phyloP scores from a whole-genome alignment of 768 basidiomycete genomes.

The Antrodiella citrinella region DNA sequence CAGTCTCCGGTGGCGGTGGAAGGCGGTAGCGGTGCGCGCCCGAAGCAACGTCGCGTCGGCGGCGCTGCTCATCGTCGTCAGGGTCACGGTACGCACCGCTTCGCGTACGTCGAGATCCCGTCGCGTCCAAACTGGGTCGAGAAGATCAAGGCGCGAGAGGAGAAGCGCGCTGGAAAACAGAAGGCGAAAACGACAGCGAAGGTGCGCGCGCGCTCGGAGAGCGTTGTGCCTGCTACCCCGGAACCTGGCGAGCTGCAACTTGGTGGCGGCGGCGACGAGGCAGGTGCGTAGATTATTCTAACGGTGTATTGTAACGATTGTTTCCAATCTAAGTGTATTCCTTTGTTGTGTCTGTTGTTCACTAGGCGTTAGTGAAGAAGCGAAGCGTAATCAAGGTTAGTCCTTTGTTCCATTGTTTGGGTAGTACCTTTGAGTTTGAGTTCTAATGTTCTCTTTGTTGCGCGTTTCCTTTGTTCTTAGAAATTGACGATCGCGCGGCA shows the following conservation, averaged over 20 bases:
- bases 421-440: neutral
- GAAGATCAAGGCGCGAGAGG: neutral
- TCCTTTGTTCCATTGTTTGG: neutral
- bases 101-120: conserved; percentile 12
- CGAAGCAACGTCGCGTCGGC: neutral
- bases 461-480: conserved; percentile 13
- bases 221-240: neutral
- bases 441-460: neutral
- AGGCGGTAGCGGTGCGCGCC: no score
- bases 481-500: conserved; percentile 35
- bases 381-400: conserved; percentile 3
- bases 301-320: neutral
- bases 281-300: neutral
- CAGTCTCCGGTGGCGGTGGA: no score
- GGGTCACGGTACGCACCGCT: neutral
- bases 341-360: neutral
- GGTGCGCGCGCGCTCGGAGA: neutral
- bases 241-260: neutral
- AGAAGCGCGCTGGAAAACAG: neutral
- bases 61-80: neutral
- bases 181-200: conserved; percentile 1
- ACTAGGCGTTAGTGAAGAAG: neutral
- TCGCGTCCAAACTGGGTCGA: conserved; percentile 7
- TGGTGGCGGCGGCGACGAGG: neutral
- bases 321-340: neutral